Percentiles rank a stretch among this genome's conserved stretches.
Conservation (phyloP, 768 basidiomycete genomes). For the Dentipellis sp. region DNA sequence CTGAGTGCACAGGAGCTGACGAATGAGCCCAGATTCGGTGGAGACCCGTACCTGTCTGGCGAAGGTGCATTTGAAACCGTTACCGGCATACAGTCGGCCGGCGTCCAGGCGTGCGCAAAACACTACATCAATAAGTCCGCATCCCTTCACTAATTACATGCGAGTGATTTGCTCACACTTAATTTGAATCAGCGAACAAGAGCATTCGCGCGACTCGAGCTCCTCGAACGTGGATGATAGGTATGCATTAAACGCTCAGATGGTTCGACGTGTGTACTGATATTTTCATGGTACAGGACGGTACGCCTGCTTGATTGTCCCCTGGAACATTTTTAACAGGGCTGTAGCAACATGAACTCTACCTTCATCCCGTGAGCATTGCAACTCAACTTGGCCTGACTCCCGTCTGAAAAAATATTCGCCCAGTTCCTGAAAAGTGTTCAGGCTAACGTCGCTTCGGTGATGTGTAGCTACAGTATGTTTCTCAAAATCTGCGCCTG, state of each 20-base stretch:
- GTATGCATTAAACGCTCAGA: not conserved
- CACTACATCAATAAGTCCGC: constrained; percentile 14
- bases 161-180: not conserved
- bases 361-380: constrained; percentile 12
- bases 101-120: constrained; percentile 21
- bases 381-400: not conserved
- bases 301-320: not conserved
- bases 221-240: constrained; percentile 18
- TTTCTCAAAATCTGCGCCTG: not conserved
- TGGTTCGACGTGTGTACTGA: no score
- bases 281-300: constrained; percentile 4
- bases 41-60: constrained; percentile 24
- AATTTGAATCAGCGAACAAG: constrained; percentile 12
- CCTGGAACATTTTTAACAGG: not conserved
- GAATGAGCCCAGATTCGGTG: constrained; percentile 13
- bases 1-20: not conserved
- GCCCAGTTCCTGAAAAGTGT: constrained; percentile 16
- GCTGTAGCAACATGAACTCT: constrained; percentile 17
- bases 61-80: constrained; percentile 24
- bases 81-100: constrained; percentile 20
- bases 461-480: constrained; percentile 20
- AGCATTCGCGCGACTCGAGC: constrained; percentile 12
- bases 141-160: not conserved
- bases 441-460: constrained; percentile 17
- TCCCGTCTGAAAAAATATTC: not conserved